Evolutionary conservation across 208 protist species (phyloP).

Genomic region (Acanthamoeba royreba): DNA sequence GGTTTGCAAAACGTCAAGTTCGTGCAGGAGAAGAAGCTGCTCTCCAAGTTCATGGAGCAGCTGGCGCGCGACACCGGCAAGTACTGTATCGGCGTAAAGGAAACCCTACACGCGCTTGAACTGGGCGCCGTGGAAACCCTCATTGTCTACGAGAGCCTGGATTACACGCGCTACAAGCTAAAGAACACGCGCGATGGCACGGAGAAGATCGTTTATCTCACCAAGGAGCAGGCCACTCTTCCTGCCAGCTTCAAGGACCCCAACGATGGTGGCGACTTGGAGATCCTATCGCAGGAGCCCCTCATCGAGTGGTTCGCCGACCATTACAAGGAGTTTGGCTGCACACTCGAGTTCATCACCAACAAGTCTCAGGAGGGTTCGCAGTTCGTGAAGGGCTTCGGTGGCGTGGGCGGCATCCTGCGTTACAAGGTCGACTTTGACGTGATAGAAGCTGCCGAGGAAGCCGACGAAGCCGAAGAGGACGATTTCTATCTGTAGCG

Average conservation of each 20-base stretch:
- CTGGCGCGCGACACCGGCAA: constrained; percentile 97
- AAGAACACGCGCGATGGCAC: constrained; percentile 72
- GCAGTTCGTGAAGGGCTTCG: constrained; percentile 97
- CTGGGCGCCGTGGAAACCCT: constrained; percentile 97
- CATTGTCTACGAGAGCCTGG: constrained; percentile 98
- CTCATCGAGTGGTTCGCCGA: constrained; percentile 98
- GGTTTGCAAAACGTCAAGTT: constrained; percentile 97
- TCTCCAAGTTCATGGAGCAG: constrained; percentile 97
- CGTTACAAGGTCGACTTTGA: constrained; percentile 5
- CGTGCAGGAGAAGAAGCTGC: constrained; percentile 99
- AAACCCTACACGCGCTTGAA: constrained; percentile 96
- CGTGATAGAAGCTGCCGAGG: background rate
- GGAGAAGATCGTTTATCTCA: constrained; percentile 55
- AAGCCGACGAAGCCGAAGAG: background rate
- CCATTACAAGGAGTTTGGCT: constrained; percentile 97
- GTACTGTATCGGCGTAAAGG: constrained; percentile 98
- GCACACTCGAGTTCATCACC: constrained; percentile 85
- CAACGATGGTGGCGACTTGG: constrained; percentile 76
- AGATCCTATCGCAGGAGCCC: constrained; percentile 86
- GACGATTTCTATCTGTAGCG: background rate
- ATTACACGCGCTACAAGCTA: constrained; percentile 88
- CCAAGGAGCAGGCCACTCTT: constrained; percentile 64
- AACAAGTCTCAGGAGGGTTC: constrained; percentile 94
- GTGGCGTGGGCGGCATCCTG: constrained; percentile 84
- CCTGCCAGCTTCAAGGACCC: constrained; percentile 58